A percentile compares a stretch with the other conserved stretches of the same genome.
Evolutionary conservation across 2,329 filamentous ascomycete species (phyloP).

Genomic region (Neonectria punicea): DNA sequence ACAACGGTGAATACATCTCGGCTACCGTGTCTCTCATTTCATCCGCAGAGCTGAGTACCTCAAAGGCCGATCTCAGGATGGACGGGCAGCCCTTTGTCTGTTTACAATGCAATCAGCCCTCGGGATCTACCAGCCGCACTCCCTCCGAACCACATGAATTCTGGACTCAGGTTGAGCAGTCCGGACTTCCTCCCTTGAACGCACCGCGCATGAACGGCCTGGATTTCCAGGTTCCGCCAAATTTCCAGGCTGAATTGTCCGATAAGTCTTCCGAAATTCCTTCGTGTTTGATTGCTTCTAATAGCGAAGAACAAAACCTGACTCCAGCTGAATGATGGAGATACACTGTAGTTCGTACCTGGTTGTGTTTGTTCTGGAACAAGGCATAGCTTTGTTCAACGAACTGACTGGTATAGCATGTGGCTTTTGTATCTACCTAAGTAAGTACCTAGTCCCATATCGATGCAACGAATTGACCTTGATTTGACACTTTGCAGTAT

Average conservation of each 20-base stretch:
- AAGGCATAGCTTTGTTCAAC: background rate
- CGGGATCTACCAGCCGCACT: background rate
- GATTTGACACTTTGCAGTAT: slow-evolving; percentile 15
- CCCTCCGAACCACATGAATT: background rate
- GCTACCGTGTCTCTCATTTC: background rate
- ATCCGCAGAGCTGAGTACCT: background rate
- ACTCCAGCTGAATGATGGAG: background rate
- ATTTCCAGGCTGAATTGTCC: background rate
- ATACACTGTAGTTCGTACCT: background rate
- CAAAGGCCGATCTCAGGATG: background rate
- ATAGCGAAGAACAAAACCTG: background rate
- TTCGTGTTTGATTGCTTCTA: background rate
- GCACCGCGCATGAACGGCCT: background rate
- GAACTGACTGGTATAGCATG: no score
- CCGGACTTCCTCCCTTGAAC: background rate
- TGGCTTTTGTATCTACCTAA: no score
- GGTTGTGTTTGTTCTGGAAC: background rate
- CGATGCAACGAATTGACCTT: slow-evolving; percentile 11
- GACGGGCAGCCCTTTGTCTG: background rate
- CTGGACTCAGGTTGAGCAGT: background rate
- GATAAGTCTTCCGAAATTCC: background rate
- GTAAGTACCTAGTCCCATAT: background rate
- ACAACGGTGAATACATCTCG: background rate
- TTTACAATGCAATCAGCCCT: background rate
- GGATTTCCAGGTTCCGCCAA: background rate